phyloP scores from a whole-genome alignment of 2,329 filamentous ascomycete genomes.

The Diaporthe ilicicola region DNA sequence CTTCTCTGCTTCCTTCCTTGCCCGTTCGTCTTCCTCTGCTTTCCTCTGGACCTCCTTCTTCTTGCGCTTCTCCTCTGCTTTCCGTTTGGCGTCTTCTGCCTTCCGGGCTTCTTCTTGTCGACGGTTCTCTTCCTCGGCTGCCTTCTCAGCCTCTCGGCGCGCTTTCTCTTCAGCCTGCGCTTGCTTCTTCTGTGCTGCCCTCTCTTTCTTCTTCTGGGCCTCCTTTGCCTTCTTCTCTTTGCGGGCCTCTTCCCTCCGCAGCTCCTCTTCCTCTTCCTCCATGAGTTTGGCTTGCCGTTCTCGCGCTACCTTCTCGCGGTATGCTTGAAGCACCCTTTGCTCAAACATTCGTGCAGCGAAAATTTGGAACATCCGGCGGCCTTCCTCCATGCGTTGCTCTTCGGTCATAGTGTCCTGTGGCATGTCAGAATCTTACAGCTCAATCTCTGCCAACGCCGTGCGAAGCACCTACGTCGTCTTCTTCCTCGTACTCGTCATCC shows the following conservation, averaged over 20 bases:
- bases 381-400: slow-evolving; percentile 98
- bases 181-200: slow-evolving; percentile 87
- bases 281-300: slow-evolving; percentile 92
- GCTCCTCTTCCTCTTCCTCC: slow-evolving; percentile 90
- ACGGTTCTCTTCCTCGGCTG: slow-evolving; percentile 82
- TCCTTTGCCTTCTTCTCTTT: slow-evolving; percentile 95
- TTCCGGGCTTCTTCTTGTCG: slow-evolving; percentile 81
- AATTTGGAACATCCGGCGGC: slow-evolving; percentile 98
- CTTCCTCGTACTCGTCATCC: slow-evolving; percentile 75
- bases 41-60: slow-evolving; percentile 92
- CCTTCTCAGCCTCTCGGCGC: slow-evolving; percentile 86
- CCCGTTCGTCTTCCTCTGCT: slow-evolving; percentile 87
- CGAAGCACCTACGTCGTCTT: slow-evolving; percentile 62
- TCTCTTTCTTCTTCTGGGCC: slow-evolving; percentile 94
- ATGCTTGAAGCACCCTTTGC: slow-evolving; percentile 94
- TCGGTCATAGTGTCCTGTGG: slow-evolving; percentile 95
- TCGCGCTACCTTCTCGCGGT: slow-evolving; percentile 93
- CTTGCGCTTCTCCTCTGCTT: slow-evolving; percentile 88
- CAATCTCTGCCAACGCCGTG: not conserved
- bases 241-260: slow-evolving; percentile 76
- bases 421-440: slow-evolving; percentile 5
- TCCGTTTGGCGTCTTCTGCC: slow-evolving; percentile 80
- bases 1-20: slow-evolving; percentile 86
- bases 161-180: slow-evolving; percentile 91
- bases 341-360: slow-evolving; percentile 99